Percentiles rank a stretch among this genome's conserved stretches.
Conservation (phyloP, 1,284 basidiomycete species). For the Sporisorium graminicola region DNA sequence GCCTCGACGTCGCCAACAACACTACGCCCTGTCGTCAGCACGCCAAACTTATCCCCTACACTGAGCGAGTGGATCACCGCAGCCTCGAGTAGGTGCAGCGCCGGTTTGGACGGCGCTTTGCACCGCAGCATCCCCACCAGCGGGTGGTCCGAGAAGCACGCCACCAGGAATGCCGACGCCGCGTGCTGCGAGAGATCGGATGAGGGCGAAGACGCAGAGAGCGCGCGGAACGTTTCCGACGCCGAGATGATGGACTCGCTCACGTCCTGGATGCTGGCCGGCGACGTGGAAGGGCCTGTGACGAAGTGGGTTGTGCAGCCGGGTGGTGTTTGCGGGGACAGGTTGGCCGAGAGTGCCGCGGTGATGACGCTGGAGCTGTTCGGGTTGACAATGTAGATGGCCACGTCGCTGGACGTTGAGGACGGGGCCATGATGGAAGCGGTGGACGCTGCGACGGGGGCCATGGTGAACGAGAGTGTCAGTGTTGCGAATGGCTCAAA, state of each 20-base stretch:
- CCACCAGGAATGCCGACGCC: constrained; percentile 42
- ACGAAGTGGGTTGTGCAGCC: constrained; percentile 11
- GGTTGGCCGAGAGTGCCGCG: constrained; percentile 7
- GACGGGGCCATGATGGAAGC: neutral
- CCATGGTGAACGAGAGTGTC: neutral
- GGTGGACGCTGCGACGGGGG: constrained; percentile 12
- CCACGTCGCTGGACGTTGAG: neutral
- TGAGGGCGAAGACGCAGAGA: neutral
- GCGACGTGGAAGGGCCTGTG: constrained; percentile 45
- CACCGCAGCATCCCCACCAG: constrained; percentile 42
- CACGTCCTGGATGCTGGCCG: constrained; percentile 44
- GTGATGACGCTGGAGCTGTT: constrained; percentile 41
- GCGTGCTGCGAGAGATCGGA: constrained; percentile 9
- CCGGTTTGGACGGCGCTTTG: constrained; percentile 14
- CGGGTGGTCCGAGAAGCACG: constrained; percentile 61
- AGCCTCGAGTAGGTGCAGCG: constrained; percentile 54
- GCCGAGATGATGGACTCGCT: constrained; percentile 43
- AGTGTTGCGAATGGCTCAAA: neutral
- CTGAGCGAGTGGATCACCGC: constrained; percentile 38
- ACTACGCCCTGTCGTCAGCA: constrained; percentile 50
- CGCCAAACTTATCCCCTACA: constrained; percentile 35
- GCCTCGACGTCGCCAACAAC: constrained; percentile 54
- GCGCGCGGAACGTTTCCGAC: constrained; percentile 27
- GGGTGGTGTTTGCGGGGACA: constrained; percentile 9
- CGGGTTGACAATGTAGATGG: constrained; percentile 39